Percentiles rank a stretch among this genome's conserved stretches.
Evolutionary conservation across 345 rosid species (phyloP).

Genomic region (Hypericum androsaemum): DNA sequence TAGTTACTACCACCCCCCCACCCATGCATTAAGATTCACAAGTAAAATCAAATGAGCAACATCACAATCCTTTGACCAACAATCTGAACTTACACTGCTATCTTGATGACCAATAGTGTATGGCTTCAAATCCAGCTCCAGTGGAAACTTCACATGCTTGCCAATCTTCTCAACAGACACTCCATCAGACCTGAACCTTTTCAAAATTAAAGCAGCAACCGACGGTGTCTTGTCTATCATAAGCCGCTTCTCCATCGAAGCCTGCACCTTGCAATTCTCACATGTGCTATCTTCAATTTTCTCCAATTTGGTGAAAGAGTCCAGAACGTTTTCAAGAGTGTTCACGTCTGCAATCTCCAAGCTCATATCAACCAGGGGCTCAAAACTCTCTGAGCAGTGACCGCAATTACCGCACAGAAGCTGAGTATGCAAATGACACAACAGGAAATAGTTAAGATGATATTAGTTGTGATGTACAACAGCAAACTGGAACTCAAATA

Average conservation of each 20-base stretch:
- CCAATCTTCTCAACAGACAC: conserved; percentile 51
- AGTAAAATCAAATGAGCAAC: too few relatives aligned
- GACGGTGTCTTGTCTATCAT: conserved; percentile 54
- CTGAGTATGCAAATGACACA: conserved; percentile 21
- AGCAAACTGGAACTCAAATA: not conserved
- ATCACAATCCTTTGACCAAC: too few relatives aligned
- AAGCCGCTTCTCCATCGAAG: conserved; percentile 66
- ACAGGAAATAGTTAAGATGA: not conserved
- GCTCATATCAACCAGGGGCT: conserved; percentile 56
- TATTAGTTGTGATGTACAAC: not conserved
- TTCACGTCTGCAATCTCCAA: conserved; percentile 63
- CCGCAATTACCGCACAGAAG: conserved; percentile 62
- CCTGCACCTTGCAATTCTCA: conserved; percentile 55
- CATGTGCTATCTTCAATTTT: conserved; percentile 63
- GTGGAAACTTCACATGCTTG: conserved; percentile 61
- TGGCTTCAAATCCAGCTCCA: conserved; percentile 72
- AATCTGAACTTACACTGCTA: conserved; percentile 30
- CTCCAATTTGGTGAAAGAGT: conserved; percentile 72
- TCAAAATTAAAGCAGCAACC: conserved; percentile 67
- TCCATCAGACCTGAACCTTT: conserved; percentile 85
- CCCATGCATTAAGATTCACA: too few relatives aligned
- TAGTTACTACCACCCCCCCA: too few relatives aligned
- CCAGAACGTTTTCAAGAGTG: conserved; percentile 44
- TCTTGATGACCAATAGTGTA: conserved; percentile 27
- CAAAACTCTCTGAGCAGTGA: conserved; percentile 48